Evolutionary conservation across 176 grass and related monocot species (phyloP).

Genomic region (Juncus effusus): DNA sequence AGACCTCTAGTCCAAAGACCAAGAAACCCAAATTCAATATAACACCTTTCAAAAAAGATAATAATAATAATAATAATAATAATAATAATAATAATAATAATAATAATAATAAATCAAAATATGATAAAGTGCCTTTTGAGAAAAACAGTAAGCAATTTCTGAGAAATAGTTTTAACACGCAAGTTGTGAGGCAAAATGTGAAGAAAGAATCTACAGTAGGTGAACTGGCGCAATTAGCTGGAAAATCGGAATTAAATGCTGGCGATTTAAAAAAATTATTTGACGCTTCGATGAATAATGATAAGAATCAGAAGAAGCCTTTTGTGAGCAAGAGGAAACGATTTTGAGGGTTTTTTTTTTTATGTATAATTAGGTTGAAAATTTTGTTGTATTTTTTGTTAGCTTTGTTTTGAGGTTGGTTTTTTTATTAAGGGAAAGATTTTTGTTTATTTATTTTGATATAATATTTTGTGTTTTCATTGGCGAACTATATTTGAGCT

Average conservation of each 20-base stretch:
- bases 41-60: slow-evolving; percentile 24
- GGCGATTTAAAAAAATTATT: slow-evolving; percentile 65
- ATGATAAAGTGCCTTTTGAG: slow-evolving; percentile 17
- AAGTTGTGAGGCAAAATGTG: slow-evolving; percentile 43
- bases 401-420: too few relatives aligned
- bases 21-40: slow-evolving; percentile 36
- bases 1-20: neutral
- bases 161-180: slow-evolving; percentile 23
- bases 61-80: slow-evolving; percentile 37
- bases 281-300: slow-evolving; percentile 45
- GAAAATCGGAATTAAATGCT: slow-evolving; percentile 58
- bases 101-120: slow-evolving; percentile 23
- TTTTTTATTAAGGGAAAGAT: too few relatives aligned
- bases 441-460: too few relatives aligned
- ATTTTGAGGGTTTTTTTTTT: slow-evolving; percentile 24
- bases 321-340: slow-evolving; percentile 17
- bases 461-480: too few relatives aligned
- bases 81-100: slow-evolving; percentile 37
- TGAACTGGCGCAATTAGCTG: slow-evolving; percentile 71
- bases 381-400: slow-evolving; percentile 1
- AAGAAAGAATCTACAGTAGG: slow-evolving; percentile 44
- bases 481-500: too few relatives aligned
- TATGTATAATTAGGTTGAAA: neutral
- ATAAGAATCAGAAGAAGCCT: slow-evolving; percentile 15
- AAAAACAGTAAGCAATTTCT: slow-evolving; percentile 37